Base-by-base conservation (phyloP, 306 rosid species). In the Canavalia gladiata region DNA sequence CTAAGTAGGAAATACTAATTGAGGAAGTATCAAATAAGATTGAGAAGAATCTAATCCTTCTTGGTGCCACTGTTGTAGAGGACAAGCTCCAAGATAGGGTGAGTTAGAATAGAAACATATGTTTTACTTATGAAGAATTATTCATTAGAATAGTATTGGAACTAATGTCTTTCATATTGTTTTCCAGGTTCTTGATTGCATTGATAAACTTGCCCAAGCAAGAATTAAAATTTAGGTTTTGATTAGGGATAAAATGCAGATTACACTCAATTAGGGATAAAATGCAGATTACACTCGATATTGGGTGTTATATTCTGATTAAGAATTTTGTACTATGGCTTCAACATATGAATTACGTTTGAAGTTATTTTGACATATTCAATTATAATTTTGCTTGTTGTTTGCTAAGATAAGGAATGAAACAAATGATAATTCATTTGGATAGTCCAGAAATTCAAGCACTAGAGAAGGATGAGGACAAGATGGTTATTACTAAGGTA, bases 71-170 rank as follows among this genome's bases (percentile, higher is more conserved):
- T 82, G 98, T 98, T 57, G 97, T 95, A 29, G 99, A 95, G 90
- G 99, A 95, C 91, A 95, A 92, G 84, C 99, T 95, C 78, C 99
- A 95, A 89, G 79, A 86, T 76, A 98, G 99, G 98, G 99, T 96
- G 62, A 57, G 97, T 89, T 82, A 41, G 74, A 81, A 18, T 18
- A 75, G 83, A 29, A 67, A 49, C 30, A 52, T 33, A 4, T 28
- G 8, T 18, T 71, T 75, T 50, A 55, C 42, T 29, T 46, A 34
- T 64, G 49, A 39, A 74, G 42, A 55, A 76, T 28, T 62, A 37
- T 75, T 41, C 33, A n/a, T 54, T 68, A 49, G 42, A 73, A 64
- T 54, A 35, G 8, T 47, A 75, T 80, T 65, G 62, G 55, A 55
- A 69, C 2, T 88, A 73, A 86, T 67, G 64, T 33, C 31, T 87